Percentiles rank a stretch among this genome's conserved stretches.
These are phyloP conservation scores for Penicillium arizonense DNA, from an alignment of 495 filamentous ascomycete genomes.

Conservation along the genomic window DNA sequence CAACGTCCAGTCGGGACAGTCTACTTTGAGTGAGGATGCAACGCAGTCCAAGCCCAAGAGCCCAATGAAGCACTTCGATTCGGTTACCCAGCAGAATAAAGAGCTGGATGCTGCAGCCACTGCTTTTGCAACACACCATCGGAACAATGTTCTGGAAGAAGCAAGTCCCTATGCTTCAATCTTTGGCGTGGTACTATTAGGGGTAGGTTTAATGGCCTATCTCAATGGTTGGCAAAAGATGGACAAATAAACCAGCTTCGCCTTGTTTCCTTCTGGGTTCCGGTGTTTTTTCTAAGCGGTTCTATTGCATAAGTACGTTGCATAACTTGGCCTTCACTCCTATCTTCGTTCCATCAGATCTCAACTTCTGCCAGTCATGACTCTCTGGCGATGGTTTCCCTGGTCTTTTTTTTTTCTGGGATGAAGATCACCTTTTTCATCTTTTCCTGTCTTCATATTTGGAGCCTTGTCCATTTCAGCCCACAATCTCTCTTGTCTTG, in stretches of 20 bases:
- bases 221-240: slow-evolving; percentile 83
- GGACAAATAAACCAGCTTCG: slow-evolving; percentile 49
- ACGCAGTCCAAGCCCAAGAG: slow-evolving; percentile 13
- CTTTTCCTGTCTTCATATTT: slow-evolving; percentile 17
- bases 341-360: slow-evolving; percentile 21
- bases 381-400: slow-evolving; percentile 32
- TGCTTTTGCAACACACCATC: slow-evolving; percentile 37
- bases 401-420: slow-evolving; percentile 22
- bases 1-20: slow-evolving; percentile 3
- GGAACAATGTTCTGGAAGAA: slow-evolving; percentile 52
- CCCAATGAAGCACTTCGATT: slow-evolving; percentile 22
- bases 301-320: slow-evolving; percentile 24
- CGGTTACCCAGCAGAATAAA: slow-evolving; percentile 27
- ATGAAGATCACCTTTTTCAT: slow-evolving; percentile 16
- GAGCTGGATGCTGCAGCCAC: slow-evolving; percentile 40
- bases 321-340: slow-evolving; percentile 30
- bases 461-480: slow-evolving; percentile 18
- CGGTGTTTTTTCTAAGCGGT: slow-evolving; percentile 14
- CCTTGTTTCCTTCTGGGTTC: slow-evolving; percentile 13
- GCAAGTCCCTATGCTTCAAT: slow-evolving; percentile 83
- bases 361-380: slow-evolving; percentile 41
- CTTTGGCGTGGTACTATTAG: slow-evolving; percentile 83
- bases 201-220: slow-evolving; percentile 91
- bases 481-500: slow-evolving; percentile 19
- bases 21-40: slow-evolving; percentile 5